Evolutionary conservation across 257 asterid genomes (phyloP).

Genomic region (Vinca minor): DNA sequence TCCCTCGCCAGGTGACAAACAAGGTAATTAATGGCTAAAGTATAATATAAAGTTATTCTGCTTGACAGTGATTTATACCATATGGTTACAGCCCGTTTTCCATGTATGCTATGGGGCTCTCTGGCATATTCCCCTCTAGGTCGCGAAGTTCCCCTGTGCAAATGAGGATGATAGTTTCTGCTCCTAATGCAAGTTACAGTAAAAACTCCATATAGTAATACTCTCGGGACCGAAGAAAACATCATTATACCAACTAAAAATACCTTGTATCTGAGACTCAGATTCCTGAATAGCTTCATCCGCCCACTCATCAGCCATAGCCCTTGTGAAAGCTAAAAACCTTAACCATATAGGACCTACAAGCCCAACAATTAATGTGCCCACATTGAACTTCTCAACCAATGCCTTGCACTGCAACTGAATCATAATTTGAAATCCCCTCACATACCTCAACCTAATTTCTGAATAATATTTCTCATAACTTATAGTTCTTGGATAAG

Average conservation of each 20-base stretch:
- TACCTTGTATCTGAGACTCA: slow-evolving; percentile 55
- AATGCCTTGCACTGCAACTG: slow-evolving; percentile 69
- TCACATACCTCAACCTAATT: slow-evolving; percentile 51
- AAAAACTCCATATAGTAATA: too few species aligned
- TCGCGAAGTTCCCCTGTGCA: slow-evolving; percentile 39
- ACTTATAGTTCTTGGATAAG: slow-evolving; percentile 19
- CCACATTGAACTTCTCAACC: slow-evolving; percentile 58
- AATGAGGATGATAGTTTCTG: not conserved
- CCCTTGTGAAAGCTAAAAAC: slow-evolving; percentile 43
- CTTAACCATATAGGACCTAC: slow-evolving; percentile 64
- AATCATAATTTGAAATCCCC: slow-evolving; percentile 63
- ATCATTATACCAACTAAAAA: not conserved
- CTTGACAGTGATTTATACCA: slow-evolving; percentile 55
- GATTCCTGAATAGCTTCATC: slow-evolving; percentile 47
- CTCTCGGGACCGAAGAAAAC: too few species aligned
- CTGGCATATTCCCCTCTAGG: slow-evolving; percentile 20
- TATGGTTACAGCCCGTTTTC: slow-evolving; percentile 45
- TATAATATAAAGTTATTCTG: slow-evolving; percentile 41
- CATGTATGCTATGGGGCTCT: slow-evolving; percentile 56
- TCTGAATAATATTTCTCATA: slow-evolving; percentile 43
- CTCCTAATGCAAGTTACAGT: too few species aligned
- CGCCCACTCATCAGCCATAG: slow-evolving; percentile 69
- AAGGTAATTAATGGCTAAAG: slow-evolving; percentile 62
- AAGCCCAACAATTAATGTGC: slow-evolving; percentile 59
- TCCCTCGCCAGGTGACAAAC: slow-evolving; percentile 75